Evolutionary conservation across 805 yeast species (phyloP).

Genomic region (Spathaspora sp.): DNA sequence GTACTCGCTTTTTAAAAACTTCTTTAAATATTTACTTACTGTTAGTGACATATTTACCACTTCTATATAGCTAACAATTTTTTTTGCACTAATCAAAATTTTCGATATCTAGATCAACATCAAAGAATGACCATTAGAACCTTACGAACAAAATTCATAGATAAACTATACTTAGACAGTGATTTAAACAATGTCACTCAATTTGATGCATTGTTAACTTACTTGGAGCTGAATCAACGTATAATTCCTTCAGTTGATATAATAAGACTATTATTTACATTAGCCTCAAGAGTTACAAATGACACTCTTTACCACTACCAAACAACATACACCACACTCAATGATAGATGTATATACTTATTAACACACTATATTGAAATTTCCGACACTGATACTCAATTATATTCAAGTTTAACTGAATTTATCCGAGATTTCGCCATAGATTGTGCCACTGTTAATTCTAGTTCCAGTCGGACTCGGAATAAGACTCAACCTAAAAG

Average conservation of each 20-base stretch:
- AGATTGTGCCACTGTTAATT: background rate
- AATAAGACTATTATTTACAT: slow-evolving; percentile 27
- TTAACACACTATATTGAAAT: background rate
- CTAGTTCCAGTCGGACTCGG: background rate
- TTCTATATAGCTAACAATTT: too few relatives aligned
- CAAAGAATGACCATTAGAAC: background rate
- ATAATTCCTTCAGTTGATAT: slow-evolving; percentile 22
- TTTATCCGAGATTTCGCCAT: background rate
- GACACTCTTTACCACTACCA: background rate
- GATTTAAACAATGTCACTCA: slow-evolving; percentile 21
- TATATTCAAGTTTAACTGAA: background rate
- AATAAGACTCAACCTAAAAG: background rate
- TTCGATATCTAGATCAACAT: background rate
- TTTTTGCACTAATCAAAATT: background rate
- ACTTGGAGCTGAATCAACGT: slow-evolving; percentile 12
- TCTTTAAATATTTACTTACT: background rate
- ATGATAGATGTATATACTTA: slow-evolving; percentile 12
- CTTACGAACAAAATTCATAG: background rate
- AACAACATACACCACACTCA: slow-evolving; percentile 10
- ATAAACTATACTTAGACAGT: background rate
- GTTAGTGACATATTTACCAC: background rate
- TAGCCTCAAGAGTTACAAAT: slow-evolving; percentile 20
- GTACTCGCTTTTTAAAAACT: background rate
- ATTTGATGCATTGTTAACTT: slow-evolving; percentile 24
- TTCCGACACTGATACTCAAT: background rate